Percentiles rank a stretch among this genome's conserved stretches.
Evolutionary conservation across 768 basidiomycete genomes (phyloP).

Genomic region (Lactarius sp.): DNA sequence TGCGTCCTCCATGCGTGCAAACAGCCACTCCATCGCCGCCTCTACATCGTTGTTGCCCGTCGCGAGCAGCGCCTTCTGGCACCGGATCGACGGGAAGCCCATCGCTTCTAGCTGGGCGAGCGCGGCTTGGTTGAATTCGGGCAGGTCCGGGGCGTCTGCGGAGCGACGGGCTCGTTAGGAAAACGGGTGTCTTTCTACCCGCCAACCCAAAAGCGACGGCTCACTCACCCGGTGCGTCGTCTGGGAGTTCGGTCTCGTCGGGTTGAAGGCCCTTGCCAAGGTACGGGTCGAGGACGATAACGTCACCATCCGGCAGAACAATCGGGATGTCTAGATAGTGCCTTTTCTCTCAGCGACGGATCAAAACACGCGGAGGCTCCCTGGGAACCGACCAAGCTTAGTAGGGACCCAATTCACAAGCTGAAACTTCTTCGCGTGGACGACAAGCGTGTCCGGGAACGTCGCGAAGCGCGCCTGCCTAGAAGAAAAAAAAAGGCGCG

Average conservation of each 20-base stretch:
- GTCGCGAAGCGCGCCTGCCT: constrained; percentile 76
- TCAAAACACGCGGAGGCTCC: background rate
- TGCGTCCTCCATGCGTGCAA: constrained; percentile 91
- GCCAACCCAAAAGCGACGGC: background rate
- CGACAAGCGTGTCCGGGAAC: constrained; percentile 82
- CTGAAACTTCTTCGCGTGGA: constrained; percentile 93
- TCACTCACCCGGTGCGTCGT: constrained; percentile 40
- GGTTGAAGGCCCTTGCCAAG: constrained; percentile 66
- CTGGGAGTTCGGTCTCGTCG: constrained; percentile 64
- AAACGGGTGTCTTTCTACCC: background rate
- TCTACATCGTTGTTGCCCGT: constrained; percentile 76
- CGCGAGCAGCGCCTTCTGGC: constrained; percentile 86
- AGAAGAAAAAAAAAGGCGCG: background rate
- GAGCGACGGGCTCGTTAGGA: background rate
- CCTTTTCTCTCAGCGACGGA: background rate
- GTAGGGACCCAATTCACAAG: constrained; percentile 95
- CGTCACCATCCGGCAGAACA: constrained; percentile 52
- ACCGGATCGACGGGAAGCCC: constrained; percentile 86
- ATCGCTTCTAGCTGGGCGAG: constrained; percentile 76
- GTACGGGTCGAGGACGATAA: constrained; percentile 58
- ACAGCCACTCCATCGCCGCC: constrained; percentile 93
- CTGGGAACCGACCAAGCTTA: constrained; percentile 65
- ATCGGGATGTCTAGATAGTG: constrained; percentile 72
- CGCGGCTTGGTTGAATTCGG: constrained; percentile 69
- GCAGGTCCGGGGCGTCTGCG: constrained; percentile 38